Base-by-base conservation (phyloP, 257 asterid species). In the Craterostigma plantagineum region DNA sequence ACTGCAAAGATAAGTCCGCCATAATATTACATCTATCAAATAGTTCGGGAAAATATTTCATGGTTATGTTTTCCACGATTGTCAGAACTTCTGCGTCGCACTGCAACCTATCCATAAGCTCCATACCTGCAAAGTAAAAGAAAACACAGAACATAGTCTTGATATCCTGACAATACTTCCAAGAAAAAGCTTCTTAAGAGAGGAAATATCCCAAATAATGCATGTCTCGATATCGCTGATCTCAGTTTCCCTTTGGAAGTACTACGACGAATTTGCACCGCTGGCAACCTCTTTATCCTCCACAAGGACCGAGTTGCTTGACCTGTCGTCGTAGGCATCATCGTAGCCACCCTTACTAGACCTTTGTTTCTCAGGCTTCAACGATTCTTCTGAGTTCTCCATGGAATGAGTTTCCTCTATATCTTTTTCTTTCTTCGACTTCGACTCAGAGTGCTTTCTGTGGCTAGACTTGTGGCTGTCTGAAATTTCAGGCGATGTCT, bases 41-140 rank as follows among this genome's bases (percentile, higher is more conserved):
- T 43, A 78, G 71, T 73, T 73, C 52, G 41, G 50, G 55, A 49
- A 61, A 63, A 60, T n/a, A n/a, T n/a, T n/a, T n/a, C n/a, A n/a
- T n/a, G n/a, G n/a, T n/a, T n/a, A n/a, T n/a, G n/a, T n/a, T n/a
- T n/a, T n/a, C n/a, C n/a, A n/a, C 78, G 57, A 64, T 47, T 70
- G 52, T 63, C 75, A 68, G n/a, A n/a, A n/a, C n/a, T n/a, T n/a
- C n/a, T n/a, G n/a, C 45, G 65, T 59, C 56, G 54, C 52, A 55
- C 36, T 23, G 54, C 57, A 52, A 44, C 53, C 58, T 58, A 56
- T 59, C 52, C 67, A 53, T 23, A 2, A 23, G 66, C 62, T 45
- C 39, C 49, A 40, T 46, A 69, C 96, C 96, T 81, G 96, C 87
- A 77, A 64, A 66, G 70, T 66, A 69, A 68, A 69, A 66, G 60